These are phyloP conservation scores for Oryza coarctata DNA, from an alignment of 176 grass and related monocot genomes.

Conservation along the genomic window DNA sequence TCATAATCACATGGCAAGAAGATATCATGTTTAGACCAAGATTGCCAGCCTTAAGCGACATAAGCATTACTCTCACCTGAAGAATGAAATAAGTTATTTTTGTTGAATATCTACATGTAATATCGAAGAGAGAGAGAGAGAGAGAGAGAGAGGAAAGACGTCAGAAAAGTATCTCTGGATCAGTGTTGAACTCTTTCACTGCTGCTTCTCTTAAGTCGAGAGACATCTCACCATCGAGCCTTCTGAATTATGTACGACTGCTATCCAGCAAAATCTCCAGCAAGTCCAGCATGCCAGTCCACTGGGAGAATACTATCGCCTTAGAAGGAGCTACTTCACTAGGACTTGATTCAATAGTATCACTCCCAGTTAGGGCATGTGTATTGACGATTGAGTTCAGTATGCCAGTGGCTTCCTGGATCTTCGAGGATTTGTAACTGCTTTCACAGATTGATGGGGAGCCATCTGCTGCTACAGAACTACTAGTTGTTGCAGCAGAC, in stretches of 20 bases:
- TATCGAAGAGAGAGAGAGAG: background rate
- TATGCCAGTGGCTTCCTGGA: conserved; percentile 50
- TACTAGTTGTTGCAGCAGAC: conserved; percentile 30
- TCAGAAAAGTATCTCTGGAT: conserved; percentile 55
- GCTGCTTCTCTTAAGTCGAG: conserved; percentile 56
- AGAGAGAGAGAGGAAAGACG: background rate
- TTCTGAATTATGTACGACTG: conserved; percentile 64
- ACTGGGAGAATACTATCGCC: conserved; percentile 90
- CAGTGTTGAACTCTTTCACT: conserved; percentile 77
- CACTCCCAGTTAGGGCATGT: background rate
- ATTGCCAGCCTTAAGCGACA: conserved; percentile 84
- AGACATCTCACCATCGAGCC: conserved; percentile 79
- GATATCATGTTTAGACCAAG: conserved; percentile 84
- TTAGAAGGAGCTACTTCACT: conserved; percentile 48
- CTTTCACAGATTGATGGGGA: conserved; percentile 50
- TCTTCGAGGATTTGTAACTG: conserved; percentile 85
- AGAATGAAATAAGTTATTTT: conserved; percentile 12
- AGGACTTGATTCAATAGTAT: conserved; percentile 23
- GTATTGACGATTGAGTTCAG: conserved; percentile 46
- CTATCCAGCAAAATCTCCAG: conserved; percentile 67
- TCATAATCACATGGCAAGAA: conserved; percentile 77
- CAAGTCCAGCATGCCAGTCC: conserved; percentile 92
- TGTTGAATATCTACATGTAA: background rate
- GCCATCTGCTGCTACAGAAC: conserved; percentile 26
- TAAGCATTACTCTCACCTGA: conserved; percentile 81